Conservation (phyloP, 768 basidiomycete genomes). For the Nidula microcarpa region DNA sequence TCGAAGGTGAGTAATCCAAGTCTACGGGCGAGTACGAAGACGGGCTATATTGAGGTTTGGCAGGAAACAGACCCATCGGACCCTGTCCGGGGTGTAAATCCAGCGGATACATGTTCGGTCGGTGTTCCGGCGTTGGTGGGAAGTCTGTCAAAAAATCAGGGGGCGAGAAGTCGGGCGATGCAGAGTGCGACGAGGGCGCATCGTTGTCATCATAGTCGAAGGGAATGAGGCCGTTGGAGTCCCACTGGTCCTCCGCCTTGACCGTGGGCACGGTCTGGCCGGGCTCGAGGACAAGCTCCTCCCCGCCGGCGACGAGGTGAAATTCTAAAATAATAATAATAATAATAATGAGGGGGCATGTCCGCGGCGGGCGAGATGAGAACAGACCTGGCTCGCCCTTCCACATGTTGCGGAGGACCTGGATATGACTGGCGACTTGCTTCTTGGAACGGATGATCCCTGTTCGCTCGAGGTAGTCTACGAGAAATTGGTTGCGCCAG, state of each 20-base stretch:
- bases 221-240: slow-evolving; percentile 36
- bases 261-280: slow-evolving; percentile 40
- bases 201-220: slow-evolving; percentile 43
- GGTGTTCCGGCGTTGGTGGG: slow-evolving; percentile 40
- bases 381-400: slow-evolving; percentile 70
- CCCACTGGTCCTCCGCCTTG: slow-evolving; percentile 55
- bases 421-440: slow-evolving; percentile 87
- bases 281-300: slow-evolving; percentile 59
- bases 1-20: not conserved
- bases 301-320: slow-evolving; percentile 76
- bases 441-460: slow-evolving; percentile 78
- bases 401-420: slow-evolving; percentile 86
- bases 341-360: slow-evolving; percentile 9
- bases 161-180: slow-evolving; percentile 44
- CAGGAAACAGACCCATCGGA: not conserved
- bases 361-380: slow-evolving; percentile 3
- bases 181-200: slow-evolving; percentile 29
- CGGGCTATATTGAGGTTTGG: not conserved
- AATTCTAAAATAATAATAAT: slow-evolving; percentile 47
- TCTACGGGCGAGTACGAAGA: not conserved
- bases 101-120: slow-evolving; percentile 24
- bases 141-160: slow-evolving; percentile 41
- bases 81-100: slow-evolving; percentile 7
- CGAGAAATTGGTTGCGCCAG: slow-evolving; percentile 84
- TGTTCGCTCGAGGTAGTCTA: slow-evolving; percentile 69